A percentile compares a stretch with the other conserved stretches of the same genome.
Conservation (phyloP, 768 basidiomycete species). For the Melanogaster broomeanus region DNA sequence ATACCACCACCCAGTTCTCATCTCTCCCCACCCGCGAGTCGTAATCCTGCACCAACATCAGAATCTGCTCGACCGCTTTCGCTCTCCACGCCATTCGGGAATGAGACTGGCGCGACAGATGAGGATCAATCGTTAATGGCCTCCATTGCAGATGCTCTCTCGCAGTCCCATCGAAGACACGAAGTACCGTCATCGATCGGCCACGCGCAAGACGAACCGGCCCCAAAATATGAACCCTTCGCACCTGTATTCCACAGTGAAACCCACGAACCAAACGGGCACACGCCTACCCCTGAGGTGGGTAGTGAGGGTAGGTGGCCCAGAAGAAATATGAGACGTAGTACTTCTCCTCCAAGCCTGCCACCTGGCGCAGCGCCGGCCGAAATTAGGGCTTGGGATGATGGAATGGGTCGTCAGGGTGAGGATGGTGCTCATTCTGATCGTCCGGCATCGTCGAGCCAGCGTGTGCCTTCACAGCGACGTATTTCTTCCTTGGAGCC, state of each 20-base stretch:
- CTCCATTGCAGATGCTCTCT: slow-evolving; percentile 40
- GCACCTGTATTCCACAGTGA: slow-evolving; percentile 1
- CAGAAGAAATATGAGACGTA: slow-evolving; percentile 29
- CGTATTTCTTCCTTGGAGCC: slow-evolving; percentile 33
- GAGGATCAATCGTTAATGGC: slow-evolving; percentile 38
- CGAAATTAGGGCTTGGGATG: slow-evolving; percentile 38
- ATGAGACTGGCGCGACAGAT: slow-evolving; percentile 9
- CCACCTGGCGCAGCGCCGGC: slow-evolving; percentile 46
- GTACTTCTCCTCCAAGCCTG: slow-evolving; percentile 40
- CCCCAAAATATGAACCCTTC: slow-evolving; percentile 38
- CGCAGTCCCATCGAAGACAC: slow-evolving; percentile 24
- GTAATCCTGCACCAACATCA: slow-evolving; percentile 28
- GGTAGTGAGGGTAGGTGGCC: slow-evolving; percentile 16
- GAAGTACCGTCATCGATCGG: slow-evolving; percentile 22
- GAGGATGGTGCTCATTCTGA: slow-evolving; percentile 32
- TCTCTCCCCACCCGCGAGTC: slow-evolving; percentile 61
- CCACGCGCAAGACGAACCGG: slow-evolving; percentile 34
- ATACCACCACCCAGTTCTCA: slow-evolving; percentile 46
- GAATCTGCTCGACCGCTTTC: slow-evolving; percentile 7
- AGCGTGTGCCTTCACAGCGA: slow-evolving; percentile 34
- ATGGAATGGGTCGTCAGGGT: slow-evolving; percentile 34
- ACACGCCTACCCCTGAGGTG: slow-evolving; percentile 8
- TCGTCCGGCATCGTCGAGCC: slow-evolving; percentile 32
- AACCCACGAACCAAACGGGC: slow-evolving; percentile 12
- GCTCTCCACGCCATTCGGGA: slow-evolving; percentile 5